These are phyloP conservation scores for Diplotaxis tenuifolia DNA, from an alignment of 345 rosid species.

Conservation along the genomic window DNA sequence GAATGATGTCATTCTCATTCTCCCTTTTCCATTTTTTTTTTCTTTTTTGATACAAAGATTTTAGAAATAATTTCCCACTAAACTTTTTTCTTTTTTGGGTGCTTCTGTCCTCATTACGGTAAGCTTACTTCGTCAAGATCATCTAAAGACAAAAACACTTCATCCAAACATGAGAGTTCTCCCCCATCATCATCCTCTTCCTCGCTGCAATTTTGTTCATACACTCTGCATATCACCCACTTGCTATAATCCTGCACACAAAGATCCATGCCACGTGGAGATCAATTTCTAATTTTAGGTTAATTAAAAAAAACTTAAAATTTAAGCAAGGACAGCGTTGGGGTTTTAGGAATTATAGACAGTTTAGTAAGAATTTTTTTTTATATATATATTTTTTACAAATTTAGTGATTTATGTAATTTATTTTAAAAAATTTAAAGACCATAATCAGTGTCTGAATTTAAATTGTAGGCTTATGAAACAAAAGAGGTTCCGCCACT, in stretches of 20 bases:
- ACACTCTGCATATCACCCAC: constrained; percentile 91
- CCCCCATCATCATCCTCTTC: constrained; percentile 52
- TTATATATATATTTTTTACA: no score
- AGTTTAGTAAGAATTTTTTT: background rate
- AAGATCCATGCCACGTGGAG: constrained; percentile 23
- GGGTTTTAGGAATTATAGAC: background rate
- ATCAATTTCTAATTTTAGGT: constrained; percentile 13
- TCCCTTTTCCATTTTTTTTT: constrained; percentile 5
- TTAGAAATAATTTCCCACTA: constrained; percentile 40
- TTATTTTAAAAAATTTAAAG: background rate
- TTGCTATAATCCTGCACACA: constrained; percentile 66
- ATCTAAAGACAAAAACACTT: constrained; percentile 87
- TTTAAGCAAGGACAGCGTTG: background rate
- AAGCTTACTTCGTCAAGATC: constrained; percentile 93
- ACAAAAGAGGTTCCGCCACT: no score
- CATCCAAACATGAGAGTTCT: constrained; percentile 92
- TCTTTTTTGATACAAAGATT: constrained; percentile 25
- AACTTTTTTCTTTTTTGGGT: constrained; percentile 22
- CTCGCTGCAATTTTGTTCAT: constrained; percentile 46
- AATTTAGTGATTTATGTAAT: no score
- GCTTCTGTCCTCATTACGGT: constrained; percentile 46
- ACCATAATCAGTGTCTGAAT: background rate
- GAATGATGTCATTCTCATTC: constrained; percentile 35
- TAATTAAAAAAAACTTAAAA: background rate
- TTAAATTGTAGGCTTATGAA: no score